These are phyloP conservation scores for Pistacia vera DNA, from an alignment of 345 rosid genomes.

Conservation along the genomic window DNA sequence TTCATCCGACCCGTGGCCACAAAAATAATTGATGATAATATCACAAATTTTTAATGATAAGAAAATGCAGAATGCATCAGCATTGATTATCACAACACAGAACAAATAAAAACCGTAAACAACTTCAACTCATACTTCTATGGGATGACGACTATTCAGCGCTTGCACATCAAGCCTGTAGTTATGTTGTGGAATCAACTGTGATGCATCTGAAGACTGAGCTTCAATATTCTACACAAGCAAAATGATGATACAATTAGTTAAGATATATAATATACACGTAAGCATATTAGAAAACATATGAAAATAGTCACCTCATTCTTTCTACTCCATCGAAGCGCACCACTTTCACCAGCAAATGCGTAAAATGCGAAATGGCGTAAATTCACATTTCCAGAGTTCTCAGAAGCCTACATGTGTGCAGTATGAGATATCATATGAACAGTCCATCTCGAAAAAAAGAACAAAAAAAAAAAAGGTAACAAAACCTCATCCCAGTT, in stretches of 20 bases:
- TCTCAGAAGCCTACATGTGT: conserved; percentile 67
- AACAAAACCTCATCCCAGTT: background rate
- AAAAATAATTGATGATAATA: background rate
- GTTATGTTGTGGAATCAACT: conserved; percentile 91
- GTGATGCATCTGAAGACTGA: conserved; percentile 68
- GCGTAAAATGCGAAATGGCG: conserved; percentile 95
- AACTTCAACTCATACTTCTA: conserved; percentile 64
- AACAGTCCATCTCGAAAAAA: conserved; percentile 15
- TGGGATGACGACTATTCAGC: conserved; percentile 82
- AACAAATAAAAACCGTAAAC: background rate
- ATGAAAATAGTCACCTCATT: conserved; percentile 61
- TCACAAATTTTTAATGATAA: conserved; percentile 6
- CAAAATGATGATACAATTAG: conserved; percentile 28
- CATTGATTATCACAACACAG: conserved; percentile 10
- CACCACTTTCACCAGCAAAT: conserved; percentile 80
- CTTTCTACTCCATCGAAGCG: conserved; percentile 81
- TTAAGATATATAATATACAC: conserved; percentile 9
- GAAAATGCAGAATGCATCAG: background rate
- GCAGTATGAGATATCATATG: conserved; percentile 12
- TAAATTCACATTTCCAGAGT: conserved; percentile 66
- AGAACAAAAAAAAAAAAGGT: background rate
- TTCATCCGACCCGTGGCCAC: background rate
- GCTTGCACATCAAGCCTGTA: conserved; percentile 94
- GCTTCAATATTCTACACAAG: conserved; percentile 72
- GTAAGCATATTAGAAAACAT: background rate